phyloP scores from a whole-genome alignment of 2,329 filamentous ascomycete species.

The Colletotrichum sp. region DNA sequence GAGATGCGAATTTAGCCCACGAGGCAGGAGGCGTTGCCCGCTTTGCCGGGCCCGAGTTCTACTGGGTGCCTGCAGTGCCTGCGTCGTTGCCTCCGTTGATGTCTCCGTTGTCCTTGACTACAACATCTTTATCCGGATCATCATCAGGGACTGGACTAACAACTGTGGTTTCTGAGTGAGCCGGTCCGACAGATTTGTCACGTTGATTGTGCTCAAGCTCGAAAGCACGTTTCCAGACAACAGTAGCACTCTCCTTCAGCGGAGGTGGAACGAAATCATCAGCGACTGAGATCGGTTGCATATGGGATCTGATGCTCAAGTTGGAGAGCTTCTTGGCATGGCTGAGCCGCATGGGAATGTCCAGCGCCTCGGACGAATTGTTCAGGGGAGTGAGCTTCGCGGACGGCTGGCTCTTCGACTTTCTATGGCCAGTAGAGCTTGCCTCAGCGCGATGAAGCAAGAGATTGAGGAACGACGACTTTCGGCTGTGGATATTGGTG shows the following conservation, averaged over 20 bases:
- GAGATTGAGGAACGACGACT: conserved; percentile 1
- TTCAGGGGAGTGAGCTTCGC: not conserved
- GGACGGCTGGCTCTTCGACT: conserved; percentile 11
- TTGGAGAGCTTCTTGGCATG: conserved; percentile 22
- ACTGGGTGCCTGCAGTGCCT: not conserved
- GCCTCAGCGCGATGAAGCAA: not conserved
- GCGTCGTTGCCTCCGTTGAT: not conserved
- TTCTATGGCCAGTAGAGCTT: not conserved
- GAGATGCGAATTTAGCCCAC: conserved; percentile 39
- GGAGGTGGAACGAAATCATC: conserved; percentile 10
- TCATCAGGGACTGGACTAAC: not conserved
- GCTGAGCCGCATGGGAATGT: not conserved
- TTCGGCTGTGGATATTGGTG: not conserved
- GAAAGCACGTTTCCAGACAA: conserved; percentile 31
- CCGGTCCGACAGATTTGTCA: not conserved
- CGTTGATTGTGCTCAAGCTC: conserved; percentile 24
- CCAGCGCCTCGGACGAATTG: not conserved
- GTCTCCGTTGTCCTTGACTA: not conserved
- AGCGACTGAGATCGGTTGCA: not conserved
- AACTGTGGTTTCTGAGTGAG: not conserved
- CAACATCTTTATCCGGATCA: not conserved
- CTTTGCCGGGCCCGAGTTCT: conserved; percentile 6
- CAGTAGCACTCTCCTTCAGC: conserved; percentile 26
- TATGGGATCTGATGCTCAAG: conserved; percentile 20
- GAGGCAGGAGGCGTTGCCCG: conserved; percentile 28